These are phyloP conservation scores for Suillus ampliporus DNA, from an alignment of 768 basidiomycete genomes.

Conservation along the genomic window DNA sequence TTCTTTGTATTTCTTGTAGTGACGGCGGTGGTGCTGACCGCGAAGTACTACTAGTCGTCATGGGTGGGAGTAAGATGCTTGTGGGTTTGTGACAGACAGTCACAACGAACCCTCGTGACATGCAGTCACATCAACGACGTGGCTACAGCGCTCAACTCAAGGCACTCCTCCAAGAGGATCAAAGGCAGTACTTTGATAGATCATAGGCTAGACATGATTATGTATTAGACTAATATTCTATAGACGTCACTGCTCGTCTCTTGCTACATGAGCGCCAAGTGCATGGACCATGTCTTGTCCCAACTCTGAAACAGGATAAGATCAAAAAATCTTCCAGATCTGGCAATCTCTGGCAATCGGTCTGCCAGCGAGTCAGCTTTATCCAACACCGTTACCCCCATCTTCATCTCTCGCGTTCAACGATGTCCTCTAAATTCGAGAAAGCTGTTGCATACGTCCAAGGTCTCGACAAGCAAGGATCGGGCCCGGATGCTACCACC, in stretches of 20 bases:
- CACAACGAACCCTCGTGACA: conserved; percentile 12
- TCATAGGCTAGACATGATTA: too few relatives aligned
- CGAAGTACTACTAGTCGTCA: conserved; percentile 21
- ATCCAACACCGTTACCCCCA: neutral
- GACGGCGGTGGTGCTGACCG: conserved; percentile 65
- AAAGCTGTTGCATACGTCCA: conserved; percentile 74
- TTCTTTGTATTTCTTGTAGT: conserved; percentile 85
- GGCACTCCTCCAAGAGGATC: too few relatives aligned
- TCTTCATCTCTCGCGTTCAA: conserved; percentile 22
- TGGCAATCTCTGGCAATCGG: neutral
- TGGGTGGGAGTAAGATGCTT: conserved; percentile 22
- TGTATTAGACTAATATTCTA: too few relatives aligned
- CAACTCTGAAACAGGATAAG: neutral
- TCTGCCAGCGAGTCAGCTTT: neutral
- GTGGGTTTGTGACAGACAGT: conserved; percentile 19
- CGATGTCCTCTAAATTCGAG: conserved; percentile 79
- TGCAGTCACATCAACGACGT: conserved; percentile 4
- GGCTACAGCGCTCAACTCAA: neutral
- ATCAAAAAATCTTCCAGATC: conserved; percentile 6
- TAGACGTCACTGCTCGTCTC: too few relatives aligned
- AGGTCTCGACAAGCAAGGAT: conserved; percentile 74
- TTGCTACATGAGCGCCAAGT: too few relatives aligned
- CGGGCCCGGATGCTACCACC: conserved; percentile 51
- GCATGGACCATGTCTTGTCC: neutral
- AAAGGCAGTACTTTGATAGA: too few relatives aligned